Evolutionary conservation across 2,329 filamentous ascomycete genomes (phyloP), one percentile per base, ranked within the genome.

Genomic region (Scytalidium lignicola): DNA sequence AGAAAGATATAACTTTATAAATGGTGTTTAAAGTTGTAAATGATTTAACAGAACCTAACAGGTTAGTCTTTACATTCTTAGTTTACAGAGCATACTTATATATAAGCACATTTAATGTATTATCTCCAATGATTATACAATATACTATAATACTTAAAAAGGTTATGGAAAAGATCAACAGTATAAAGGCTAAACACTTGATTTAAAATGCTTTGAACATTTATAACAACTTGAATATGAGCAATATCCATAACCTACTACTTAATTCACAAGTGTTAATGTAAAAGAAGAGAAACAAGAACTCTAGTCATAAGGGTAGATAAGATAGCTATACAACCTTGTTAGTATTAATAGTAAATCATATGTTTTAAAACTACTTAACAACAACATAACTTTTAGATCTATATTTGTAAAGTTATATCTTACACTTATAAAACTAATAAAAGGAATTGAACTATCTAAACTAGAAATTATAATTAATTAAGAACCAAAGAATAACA

Each of bases 371-470:
- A 28, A 41, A 23, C 23, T 55, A 20, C 44, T 29, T 2, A 19
- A 43, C 32, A 23, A 46, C 15, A 18, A 17, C 40, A 43, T 20
- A 20, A 46, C 17, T 12, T 55, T 55, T 29, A 19, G 43, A 13
- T 23, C n/a, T 22, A 53, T 41, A 12, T 39, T 49, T n/a, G 44
- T 55, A 13, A 53, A 53, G 44, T 50, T 43, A 17, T 52, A 47
- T 28, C 29, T 28, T 13, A 28, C 26, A 7, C 13, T 28, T 28
- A 28, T 13, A 28, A 28, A 28, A 28, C 7, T 7, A 7, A 28
- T 28, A 28, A 32, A 28, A 15, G 2, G 37, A 44, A 43, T 17
- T 28, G 43, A 32, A 28, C 12, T 43, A n/a, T n/a, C n/a, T n/a
- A n/a, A n/a, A 20, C 20, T 22, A 20, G 23, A 28, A 32, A 7